Evolutionary conservation across 2,329 filamentous ascomycete species (phyloP).

Genomic region (Arthrobotrys iridis): DNA sequence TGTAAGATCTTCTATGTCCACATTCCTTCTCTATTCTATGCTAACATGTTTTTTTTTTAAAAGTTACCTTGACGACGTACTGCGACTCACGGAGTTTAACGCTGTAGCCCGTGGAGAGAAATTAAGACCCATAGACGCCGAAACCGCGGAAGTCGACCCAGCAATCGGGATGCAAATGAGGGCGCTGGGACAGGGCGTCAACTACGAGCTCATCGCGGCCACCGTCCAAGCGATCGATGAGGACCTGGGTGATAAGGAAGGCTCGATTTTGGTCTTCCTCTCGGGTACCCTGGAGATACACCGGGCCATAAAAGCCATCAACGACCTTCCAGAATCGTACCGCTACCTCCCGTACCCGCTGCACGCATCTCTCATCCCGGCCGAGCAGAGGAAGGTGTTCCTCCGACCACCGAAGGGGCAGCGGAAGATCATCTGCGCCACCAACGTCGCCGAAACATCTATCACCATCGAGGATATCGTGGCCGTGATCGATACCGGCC

Average conservation of each 20-base stretch:
- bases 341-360: conserved; percentile 78
- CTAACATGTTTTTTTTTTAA: conserved; percentile 2
- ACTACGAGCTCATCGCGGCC: conserved; percentile 85
- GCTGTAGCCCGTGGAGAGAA: conserved; percentile 59
- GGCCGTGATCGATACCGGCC: conserved; percentile 91
- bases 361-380: conserved; percentile 88
- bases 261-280: conserved; percentile 94
- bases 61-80: conserved; percentile 84
- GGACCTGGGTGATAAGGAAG: conserved; percentile 76
- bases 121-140: conserved; percentile 42
- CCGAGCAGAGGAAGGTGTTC: conserved; percentile 89
- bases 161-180: conserved; percentile 51
- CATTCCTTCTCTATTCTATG: conserved; percentile 58
- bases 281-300: conserved; percentile 88
- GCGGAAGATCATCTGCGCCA: conserved; percentile 91
- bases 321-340: conserved; percentile 42
- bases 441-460: conserved; percentile 96
- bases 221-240: conserved; percentile 83
- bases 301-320: conserved; percentile 64
- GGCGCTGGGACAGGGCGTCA: conserved; percentile 70
- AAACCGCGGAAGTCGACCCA: conserved; percentile 54
- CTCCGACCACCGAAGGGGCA: conserved; percentile 77
- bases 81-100: conserved; percentile 79
- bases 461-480: conserved; percentile 99
- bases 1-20: conserved; percentile 61